Evolutionary conservation across 2,329 filamentous ascomycete species (phyloP), one percentile per base, ranked within the genome.

Genomic region (Aspergillus tamarii): DNA sequence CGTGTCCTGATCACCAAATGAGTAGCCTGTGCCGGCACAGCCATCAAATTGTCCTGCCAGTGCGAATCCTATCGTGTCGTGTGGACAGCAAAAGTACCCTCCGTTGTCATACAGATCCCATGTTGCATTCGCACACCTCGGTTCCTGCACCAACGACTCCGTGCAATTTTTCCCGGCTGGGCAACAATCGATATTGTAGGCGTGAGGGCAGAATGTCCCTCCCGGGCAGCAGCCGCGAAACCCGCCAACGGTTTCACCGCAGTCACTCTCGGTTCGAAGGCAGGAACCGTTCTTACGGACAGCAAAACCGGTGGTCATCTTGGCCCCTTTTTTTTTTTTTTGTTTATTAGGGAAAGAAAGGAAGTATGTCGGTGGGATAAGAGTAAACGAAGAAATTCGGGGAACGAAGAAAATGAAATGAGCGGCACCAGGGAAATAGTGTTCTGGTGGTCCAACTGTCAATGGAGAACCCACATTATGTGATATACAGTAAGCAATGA

Each of bases 101-200:
- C 48, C 56, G 23, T 62, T 62, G n/a, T 45, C n/a, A 23, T 62
- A 62, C 19, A 62, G 56, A 55, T 62, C 36, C 60, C 60, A 62
- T 9, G 60, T 62, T 8, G 30, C 6, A 19, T 62, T 62, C 28
- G 60, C 60, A 32, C 60, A 62, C 46, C 12, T 26, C 4, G 60
- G 60, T 6, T 32, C 26, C 19, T 55, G 36, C 39, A 58, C 26
- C 1, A 62, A 41, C 6, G 56, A 30, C 26, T 52, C 56, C 26
- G 60, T 59, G 48, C 56, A 59, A 26, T 62, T 59, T 1, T 28
- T 4, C 2, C 14, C 36, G 2, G 48, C 45, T 9, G 56, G 61
- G 16, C 56, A 63, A 36, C 56, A 59, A 19, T 50, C 61, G 48
- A 63, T 36, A 23, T 63, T 59, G 21, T 59, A 63, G 19, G 61